These are phyloP conservation scores for Monosporascus sp. DNA, from an alignment of 2,329 filamentous ascomycete species.

Conservation along the genomic window DNA sequence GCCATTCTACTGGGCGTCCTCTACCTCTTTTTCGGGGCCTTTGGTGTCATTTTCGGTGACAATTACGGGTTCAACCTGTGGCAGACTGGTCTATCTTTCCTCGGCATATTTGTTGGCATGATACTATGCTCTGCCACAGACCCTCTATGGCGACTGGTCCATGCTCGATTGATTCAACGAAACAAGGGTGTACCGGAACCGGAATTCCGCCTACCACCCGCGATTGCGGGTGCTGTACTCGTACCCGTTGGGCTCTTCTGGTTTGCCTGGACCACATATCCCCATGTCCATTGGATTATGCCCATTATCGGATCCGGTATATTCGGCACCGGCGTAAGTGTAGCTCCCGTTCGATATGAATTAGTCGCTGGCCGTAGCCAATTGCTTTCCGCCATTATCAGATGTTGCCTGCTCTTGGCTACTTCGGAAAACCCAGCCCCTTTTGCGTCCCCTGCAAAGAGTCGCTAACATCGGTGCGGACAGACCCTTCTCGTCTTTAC, in stretches of 20 bases:
- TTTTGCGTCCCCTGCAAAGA: too few relatives aligned
- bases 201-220: constrained; percentile 76
- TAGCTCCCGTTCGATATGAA: too few relatives aligned
- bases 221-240: constrained; percentile 67
- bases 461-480: background rate
- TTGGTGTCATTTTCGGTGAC: constrained; percentile 69
- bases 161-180: constrained; percentile 47
- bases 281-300: constrained; percentile 68
- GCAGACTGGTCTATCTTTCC: constrained; percentile 73
- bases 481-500: constrained; percentile 74
- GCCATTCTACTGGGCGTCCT: constrained; percentile 82
- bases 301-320: constrained; percentile 68
- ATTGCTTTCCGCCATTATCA: too few relatives aligned
- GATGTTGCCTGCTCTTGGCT: too few relatives aligned
- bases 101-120: constrained; percentile 68
- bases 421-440: too few relatives aligned
- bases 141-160: constrained; percentile 60
- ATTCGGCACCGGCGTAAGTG: constrained; percentile 64
- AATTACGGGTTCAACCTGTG: constrained; percentile 74
- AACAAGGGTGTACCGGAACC: constrained; percentile 64
- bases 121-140: constrained; percentile 55
- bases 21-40: constrained; percentile 89
- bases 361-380: too few relatives aligned
- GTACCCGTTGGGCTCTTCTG: constrained; percentile 80
- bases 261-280: constrained; percentile 81